Conservation (phyloP, 805 yeast species). For the Sugiyamaella qingdaonensis region DNA sequence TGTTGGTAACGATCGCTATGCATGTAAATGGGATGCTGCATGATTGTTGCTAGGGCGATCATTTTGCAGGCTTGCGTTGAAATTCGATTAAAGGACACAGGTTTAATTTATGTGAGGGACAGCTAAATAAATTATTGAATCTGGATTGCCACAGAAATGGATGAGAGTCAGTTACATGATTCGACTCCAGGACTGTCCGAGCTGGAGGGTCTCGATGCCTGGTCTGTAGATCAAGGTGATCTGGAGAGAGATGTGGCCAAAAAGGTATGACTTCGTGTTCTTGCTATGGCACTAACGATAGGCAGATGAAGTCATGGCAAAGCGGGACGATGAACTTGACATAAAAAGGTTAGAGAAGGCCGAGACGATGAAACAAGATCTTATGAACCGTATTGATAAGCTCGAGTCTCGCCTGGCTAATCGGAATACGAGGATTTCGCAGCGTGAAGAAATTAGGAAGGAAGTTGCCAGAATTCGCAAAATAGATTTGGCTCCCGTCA, state of each 20-base stretch:
- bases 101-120: no score
- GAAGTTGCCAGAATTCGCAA: constrained; percentile 51
- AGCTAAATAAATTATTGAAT: no score
- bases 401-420: constrained; percentile 47
- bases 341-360: constrained; percentile 70
- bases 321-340: constrained; percentile 70
- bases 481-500: constrained; percentile 50
- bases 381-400: constrained; percentile 40
- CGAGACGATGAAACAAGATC: constrained; percentile 42
- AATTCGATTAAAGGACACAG: no score
- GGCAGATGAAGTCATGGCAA: constrained; percentile 59
- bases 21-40: no score
- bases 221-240: constrained; percentile 69
- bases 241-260: constrained; percentile 69
- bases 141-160: neutral
- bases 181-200: constrained; percentile 3
- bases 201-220: constrained; percentile 16
- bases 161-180: neutral
- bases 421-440: constrained; percentile 62
- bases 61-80: no score
- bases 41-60: no score
- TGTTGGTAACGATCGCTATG: no score
- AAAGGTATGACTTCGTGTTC: constrained; percentile 21
- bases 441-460: constrained; percentile 47
- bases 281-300: constrained; percentile 22